A percentile compares a stretch with the other conserved stretches of the same genome.
Conservation (phyloP, 352 stramenopile species). For the Globisporangium splendens region DNA sequence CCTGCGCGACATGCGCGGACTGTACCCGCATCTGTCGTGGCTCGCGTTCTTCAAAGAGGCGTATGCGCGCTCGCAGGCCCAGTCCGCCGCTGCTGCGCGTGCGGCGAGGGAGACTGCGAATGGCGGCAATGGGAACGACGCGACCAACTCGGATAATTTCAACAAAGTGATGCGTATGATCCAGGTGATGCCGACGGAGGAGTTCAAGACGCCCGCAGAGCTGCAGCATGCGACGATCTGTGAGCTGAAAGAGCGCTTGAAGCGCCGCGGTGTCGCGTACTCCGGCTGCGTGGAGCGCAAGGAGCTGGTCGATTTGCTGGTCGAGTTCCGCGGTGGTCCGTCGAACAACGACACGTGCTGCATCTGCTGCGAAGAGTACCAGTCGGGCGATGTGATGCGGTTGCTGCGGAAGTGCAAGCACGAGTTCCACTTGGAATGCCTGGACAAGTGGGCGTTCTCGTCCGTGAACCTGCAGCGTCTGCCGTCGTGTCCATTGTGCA, state of each 20-base stretch:
- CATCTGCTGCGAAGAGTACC: conserved; percentile 87
- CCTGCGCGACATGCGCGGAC: conserved; percentile 33
- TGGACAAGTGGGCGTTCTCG: conserved; percentile 87
- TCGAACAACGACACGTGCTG: conserved; percentile 85
- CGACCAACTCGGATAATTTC: conserved; percentile 52
- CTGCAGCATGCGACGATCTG: conserved; percentile 45
- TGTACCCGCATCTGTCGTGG: conserved; percentile 27
- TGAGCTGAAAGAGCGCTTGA: conserved; percentile 75
- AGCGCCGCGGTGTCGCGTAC: conserved; percentile 60
- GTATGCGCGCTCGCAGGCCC: conserved; percentile 23
- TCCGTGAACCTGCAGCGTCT: conserved; percentile 61
- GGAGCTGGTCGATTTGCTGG: conserved; percentile 68
- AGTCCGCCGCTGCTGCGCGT: conserved; percentile 27
- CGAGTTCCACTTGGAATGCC: conserved; percentile 86
- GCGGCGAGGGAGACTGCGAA: conserved; percentile 27
- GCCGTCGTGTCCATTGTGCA: conserved; percentile 80
- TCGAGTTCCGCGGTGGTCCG: conserved; percentile 70
- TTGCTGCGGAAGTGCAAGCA: conserved; percentile 82
- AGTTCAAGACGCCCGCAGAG: conserved; percentile 64
- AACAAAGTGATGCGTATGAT: conserved; percentile 73
- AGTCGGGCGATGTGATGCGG: conserved; percentile 70
- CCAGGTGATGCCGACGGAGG: conserved; percentile 77
- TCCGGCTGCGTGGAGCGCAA: conserved; percentile 58
- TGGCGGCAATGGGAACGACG: neutral
- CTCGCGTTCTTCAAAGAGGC: conserved; percentile 53